Evolutionary conservation across 1,139 yeast species (phyloP), one percentile per base, ranked within the genome.

Genomic region (Geotrichum reessii): DNA sequence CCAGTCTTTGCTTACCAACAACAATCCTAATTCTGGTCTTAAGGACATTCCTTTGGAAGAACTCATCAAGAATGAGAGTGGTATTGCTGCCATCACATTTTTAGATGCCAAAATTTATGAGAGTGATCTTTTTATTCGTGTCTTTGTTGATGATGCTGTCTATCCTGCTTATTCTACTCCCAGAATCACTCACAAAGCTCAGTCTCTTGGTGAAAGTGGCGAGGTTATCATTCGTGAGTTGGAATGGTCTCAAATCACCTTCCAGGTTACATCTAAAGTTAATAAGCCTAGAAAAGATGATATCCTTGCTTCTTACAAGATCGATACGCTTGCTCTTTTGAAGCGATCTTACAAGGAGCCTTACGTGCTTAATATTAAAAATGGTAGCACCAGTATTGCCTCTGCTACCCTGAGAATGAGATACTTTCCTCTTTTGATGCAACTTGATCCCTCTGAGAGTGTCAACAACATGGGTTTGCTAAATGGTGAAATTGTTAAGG

Each of bases 211-310:
- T n/a, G 79, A 78, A 63, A 82, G 87, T 37, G 91, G 92, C 63
- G 97, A 91, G 72, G 84, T 76, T 24, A 73, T 85, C 63, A 78
- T 92, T 60, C 85, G 84, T 63, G 96, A 91, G 70, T 76, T 92
- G 59, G 91, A 86, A 49, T 82, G 84, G 78, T 88, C 97, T 1
- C 74, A 78, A 58, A 79, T 84, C 1, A 77, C 81, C 8, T 79
- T 92, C 71, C 81, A 89, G 68, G 71, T 88, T 47, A 80, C 69
- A 74, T 81, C 63, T 72, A 78, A 65, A 77, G 81, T 57, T 76
- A 76, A 62, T 80, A 82, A 68, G 77, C 86, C 67, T 28, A 61
- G 62, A 33, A 78, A 79, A 25, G 85, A 83, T 62, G 84, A 83
- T 55, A 73, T 82, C 11, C 64, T 86, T 60, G 86, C 87, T n/a